phyloP scores from a whole-genome alignment of 2,329 filamentous ascomycete species.

The Dendryphion nanum region DNA sequence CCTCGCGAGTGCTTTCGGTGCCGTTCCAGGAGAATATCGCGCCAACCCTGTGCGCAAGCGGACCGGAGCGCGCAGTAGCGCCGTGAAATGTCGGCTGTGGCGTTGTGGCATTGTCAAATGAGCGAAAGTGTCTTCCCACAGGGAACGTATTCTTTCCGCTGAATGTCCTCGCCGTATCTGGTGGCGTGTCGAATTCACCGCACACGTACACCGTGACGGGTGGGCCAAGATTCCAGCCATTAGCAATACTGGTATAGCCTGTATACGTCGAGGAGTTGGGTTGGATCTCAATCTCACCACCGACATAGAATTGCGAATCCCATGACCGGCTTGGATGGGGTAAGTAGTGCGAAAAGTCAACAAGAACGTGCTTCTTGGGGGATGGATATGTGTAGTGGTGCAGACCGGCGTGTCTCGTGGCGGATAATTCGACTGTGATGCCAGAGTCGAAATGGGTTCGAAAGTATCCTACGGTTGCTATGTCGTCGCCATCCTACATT shows the following conservation, averaged over 20 bases:
- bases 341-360: constrained; percentile 49
- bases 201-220: constrained; percentile 37
- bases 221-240: constrained; percentile 38
- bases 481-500: constrained; percentile 25
- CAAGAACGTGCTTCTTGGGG: constrained; percentile 43
- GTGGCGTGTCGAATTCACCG: constrained; percentile 31
- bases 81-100: constrained; percentile 30
- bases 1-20: constrained; percentile 26
- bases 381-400: constrained; percentile 39
- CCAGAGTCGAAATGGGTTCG: constrained; percentile 35
- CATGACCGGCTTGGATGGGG: constrained; percentile 32
- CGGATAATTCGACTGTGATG: constrained; percentile 35
- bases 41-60: constrained; percentile 46
- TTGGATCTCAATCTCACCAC: constrained; percentile 35
- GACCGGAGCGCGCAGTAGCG: constrained; percentile 26
- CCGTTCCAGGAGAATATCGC: constrained; percentile 51
- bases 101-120: constrained; percentile 28
- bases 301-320: constrained; percentile 38
- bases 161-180: constrained; percentile 25
- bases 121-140: constrained; percentile 30
- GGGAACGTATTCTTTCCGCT: constrained; percentile 39
- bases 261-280: constrained; percentile 28
- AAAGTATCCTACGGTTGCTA: constrained; percentile 38
- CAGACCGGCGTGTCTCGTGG: constrained; percentile 38
- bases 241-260: constrained; percentile 33